Evolutionary conservation across 352 stramenopile species (phyloP).

Genomic region (Phytophthora aleatoria): DNA sequence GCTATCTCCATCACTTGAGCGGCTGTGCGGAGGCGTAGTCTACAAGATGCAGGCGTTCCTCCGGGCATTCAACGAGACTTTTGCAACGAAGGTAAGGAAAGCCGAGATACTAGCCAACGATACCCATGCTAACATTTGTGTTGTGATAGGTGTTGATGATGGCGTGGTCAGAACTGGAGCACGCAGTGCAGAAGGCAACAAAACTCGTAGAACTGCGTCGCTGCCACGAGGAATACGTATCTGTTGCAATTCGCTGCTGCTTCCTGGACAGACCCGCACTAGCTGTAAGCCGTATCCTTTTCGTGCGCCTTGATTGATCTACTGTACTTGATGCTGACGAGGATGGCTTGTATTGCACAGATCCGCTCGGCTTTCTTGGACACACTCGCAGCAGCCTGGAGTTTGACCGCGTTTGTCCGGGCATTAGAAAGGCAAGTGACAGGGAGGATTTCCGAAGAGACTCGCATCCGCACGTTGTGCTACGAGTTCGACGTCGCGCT

Average conservation of each 20-base stretch:
- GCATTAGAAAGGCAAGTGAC: slow-evolving; percentile 33
- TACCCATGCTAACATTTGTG: slow-evolving; percentile 3
- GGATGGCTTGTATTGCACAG: slow-evolving; percentile 21
- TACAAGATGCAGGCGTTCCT: slow-evolving; percentile 52
- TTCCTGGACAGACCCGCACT: slow-evolving; percentile 39
- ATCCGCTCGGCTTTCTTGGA: slow-evolving; percentile 35
- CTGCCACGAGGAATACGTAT: slow-evolving; percentile 46
- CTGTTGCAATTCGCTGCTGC: slow-evolving; percentile 39
- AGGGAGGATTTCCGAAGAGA: slow-evolving; percentile 20
- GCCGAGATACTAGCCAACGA: neutral
- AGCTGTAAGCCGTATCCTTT: slow-evolving; percentile 23
- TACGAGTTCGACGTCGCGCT: slow-evolving; percentile 32
- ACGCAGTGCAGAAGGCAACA: slow-evolving; percentile 14
- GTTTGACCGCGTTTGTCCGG: slow-evolving; percentile 40
- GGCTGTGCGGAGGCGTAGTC: slow-evolving; percentile 34
- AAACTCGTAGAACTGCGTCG: slow-evolving; percentile 38
- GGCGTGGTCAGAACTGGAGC: slow-evolving; percentile 43
- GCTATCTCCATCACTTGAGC: slow-evolving; percentile 23
- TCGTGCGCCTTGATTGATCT: neutral
- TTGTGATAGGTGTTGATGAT: slow-evolving; percentile 43
- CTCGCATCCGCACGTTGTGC: slow-evolving; percentile 24
- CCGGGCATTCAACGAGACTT: slow-evolving; percentile 52
- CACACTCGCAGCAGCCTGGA: slow-evolving; percentile 34
- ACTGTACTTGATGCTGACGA: slow-evolving; percentile 2
- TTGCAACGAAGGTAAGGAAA: slow-evolving; percentile 41